Conservation (phyloP, 805 yeast genomes). For the Metschnikowia baotianmanensis region DNA sequence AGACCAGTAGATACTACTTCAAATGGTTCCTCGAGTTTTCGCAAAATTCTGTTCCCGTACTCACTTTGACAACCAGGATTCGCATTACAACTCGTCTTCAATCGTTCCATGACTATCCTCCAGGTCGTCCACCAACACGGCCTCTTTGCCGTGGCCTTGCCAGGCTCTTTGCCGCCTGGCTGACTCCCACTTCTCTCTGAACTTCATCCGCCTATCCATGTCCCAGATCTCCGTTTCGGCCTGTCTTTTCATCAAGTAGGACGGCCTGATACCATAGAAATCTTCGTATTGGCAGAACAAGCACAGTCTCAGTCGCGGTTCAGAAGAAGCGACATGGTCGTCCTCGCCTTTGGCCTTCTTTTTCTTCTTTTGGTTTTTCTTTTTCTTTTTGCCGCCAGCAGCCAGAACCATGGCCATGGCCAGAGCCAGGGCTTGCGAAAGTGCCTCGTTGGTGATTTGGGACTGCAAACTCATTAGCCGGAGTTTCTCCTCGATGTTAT, state of each 20-base stretch:
- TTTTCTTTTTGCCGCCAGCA: conserved; percentile 15
- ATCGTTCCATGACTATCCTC: conserved; percentile 13
- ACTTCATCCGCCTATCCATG: conserved; percentile 30
- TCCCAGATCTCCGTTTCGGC: conserved; percentile 35
- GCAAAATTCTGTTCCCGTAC: too few species aligned
- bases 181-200: conserved; percentile 34
- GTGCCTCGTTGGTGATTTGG: conserved; percentile 11
- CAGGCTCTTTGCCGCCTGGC: conserved; percentile 29
- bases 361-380: conserved; percentile 13
- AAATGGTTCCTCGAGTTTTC: too few species aligned
- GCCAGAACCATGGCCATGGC: conserved; percentile 7
- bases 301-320: conserved; percentile 28
- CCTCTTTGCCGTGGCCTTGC: conserved; percentile 3
- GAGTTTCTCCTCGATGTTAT: conserved; percentile 38
- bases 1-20: too few species aligned
- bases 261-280: conserved; percentile 49
- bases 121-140: conserved; percentile 17
- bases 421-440: conserved; percentile 5
- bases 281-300: conserved; percentile 53
- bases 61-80: too few species aligned
- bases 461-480: conserved; percentile 31
- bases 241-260: conserved; percentile 50
- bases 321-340: conserved; percentile 1
- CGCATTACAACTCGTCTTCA: conserved; percentile 6
- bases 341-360: conserved; percentile 13